Percentiles rank a stretch among this genome's conserved stretches.
These are phyloP conservation scores for Mortierella sp. DNA, from an alignment of 371 early-diverging fungal genomes.

Conservation along the genomic window DNA sequence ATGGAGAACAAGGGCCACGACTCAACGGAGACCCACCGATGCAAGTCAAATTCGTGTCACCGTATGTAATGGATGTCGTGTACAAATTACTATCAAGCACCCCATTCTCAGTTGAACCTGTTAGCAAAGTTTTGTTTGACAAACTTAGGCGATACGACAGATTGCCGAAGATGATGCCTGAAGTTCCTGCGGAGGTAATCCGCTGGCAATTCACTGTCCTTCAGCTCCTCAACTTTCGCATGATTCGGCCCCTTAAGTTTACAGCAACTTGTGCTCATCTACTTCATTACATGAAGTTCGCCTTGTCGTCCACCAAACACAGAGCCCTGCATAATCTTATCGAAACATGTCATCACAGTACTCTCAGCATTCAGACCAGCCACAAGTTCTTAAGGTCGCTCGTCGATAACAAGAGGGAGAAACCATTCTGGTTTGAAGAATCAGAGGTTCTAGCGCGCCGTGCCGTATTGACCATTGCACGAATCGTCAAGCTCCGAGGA, in stretches of 20 bases:
- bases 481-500: conserved; percentile 74
- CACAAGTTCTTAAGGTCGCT: conserved; percentile 70
- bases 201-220: conserved; percentile 84
- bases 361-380: conserved; percentile 67
- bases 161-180: conserved; percentile 55
- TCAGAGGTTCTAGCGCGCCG: conserved; percentile 74
- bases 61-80: conserved; percentile 81
- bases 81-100: conserved; percentile 83
- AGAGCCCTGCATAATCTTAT: conserved; percentile 46
- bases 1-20: conserved; percentile 74
- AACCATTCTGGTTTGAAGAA: conserved; percentile 75
- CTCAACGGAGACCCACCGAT: conserved; percentile 67
- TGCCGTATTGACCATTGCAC: conserved; percentile 68
- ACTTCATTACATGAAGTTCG: conserved; percentile 68
- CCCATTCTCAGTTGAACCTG: conserved; percentile 81
- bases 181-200: conserved; percentile 24
- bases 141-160: conserved; percentile 81
- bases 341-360: conserved; percentile 50
- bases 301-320: conserved; percentile 41
- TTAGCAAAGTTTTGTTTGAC: conserved; percentile 83
- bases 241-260: conserved; percentile 66
- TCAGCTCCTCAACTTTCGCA: conserved; percentile 81
- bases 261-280: conserved; percentile 56
- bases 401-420: conserved; percentile 71
- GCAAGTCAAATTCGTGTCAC: conserved; percentile 77